Base-by-base conservation (phyloP, 1,284 basidiomycete genomes). In the Puccinia triticina region DNA sequence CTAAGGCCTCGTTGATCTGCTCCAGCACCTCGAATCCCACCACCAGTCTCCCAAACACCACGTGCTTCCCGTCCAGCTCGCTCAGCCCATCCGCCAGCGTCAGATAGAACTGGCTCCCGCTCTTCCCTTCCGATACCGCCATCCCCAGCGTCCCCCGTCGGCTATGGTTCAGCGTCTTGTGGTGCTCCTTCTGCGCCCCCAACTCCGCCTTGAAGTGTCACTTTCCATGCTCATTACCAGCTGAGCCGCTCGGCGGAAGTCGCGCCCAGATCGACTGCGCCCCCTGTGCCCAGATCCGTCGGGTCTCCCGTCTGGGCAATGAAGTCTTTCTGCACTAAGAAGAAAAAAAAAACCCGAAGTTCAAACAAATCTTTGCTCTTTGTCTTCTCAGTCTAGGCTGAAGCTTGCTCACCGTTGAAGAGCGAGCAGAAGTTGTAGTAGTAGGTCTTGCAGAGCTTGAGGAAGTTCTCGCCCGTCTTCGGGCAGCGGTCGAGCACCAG, bases 381-480 rank as follows among this genome's bases (percentile, higher is more conserved):
- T 43, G 12, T 4, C 40, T n/a, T n/a, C n/a, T n/a, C n/a, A n/a
- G n/a, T n/a, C n/a, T n/a, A n/a, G n/a, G n/a, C n/a, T 43, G 40
- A 43, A 7, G 40, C 40, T 43, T 43, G 12, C 91, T 81, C 84
- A 94, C 94, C 94, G 88, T 98, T 97, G 90, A 97, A 97, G 89
- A 99, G 98, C 0, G 94, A 94, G 87, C 95, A 93, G 84, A 97
- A 89, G 87, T 95, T 96, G 89, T 97, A 98, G 87, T 96, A 96
- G 87, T 98, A 97, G 83, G 94, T 90, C 89, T 96, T 96, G 89
- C 95, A 98, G 78, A 99, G 90, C 87, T 99, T 98, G 84, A 99
- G 91, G 87, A 98, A 98, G 90, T 98, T 99, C 87, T 94, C 91
- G 88, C 93, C 95, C 50, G 92, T 94, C 86, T 91, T 92, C 0